Evolutionary conservation across 495 filamentous ascomycete genomes (phyloP).

Genomic region (Talaromyces liani): DNA sequence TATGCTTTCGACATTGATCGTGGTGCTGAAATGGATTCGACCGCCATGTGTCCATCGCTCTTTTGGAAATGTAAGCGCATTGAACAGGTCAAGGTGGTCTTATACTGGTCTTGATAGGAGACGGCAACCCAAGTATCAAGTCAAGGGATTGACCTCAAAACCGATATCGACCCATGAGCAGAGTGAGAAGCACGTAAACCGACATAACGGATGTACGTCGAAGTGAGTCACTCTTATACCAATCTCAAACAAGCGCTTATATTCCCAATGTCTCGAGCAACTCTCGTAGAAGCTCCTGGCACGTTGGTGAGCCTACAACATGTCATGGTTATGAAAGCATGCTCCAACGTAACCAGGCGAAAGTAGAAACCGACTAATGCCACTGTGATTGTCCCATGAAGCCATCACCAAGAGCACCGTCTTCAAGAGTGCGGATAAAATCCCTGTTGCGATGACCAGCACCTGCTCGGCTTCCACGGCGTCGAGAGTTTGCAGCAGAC

Average conservation of each 20-base stretch:
- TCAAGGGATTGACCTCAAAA: neutral
- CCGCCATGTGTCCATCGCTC: neutral
- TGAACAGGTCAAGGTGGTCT: neutral
- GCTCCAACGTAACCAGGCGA: neutral
- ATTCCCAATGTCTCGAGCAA: neutral
- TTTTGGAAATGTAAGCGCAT: neutral
- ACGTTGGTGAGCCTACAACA: neutral
- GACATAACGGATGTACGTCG: neutral
- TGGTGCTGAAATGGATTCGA: neutral
- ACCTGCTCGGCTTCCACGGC: constrained; percentile 69
- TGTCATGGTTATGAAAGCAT: neutral
- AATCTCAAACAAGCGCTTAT: neutral
- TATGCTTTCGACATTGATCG: neutral
- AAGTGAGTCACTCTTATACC: neutral
- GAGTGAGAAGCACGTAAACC: neutral
- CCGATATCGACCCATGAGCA: neutral
- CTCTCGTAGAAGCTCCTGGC: neutral
- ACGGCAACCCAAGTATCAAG: neutral
- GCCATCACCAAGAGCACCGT: constrained; percentile 86
- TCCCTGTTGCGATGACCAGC: constrained; percentile 63
- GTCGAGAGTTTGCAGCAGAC: constrained; percentile 52
- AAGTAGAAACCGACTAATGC: constrained; percentile 33
- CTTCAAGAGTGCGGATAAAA: constrained; percentile 90
- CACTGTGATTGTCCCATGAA: constrained; percentile 58
- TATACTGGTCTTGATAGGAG: neutral